phyloP scores from a whole-genome alignment of 129 eudicot genomes.

The Helichrysum umbraculigerum region DNA sequence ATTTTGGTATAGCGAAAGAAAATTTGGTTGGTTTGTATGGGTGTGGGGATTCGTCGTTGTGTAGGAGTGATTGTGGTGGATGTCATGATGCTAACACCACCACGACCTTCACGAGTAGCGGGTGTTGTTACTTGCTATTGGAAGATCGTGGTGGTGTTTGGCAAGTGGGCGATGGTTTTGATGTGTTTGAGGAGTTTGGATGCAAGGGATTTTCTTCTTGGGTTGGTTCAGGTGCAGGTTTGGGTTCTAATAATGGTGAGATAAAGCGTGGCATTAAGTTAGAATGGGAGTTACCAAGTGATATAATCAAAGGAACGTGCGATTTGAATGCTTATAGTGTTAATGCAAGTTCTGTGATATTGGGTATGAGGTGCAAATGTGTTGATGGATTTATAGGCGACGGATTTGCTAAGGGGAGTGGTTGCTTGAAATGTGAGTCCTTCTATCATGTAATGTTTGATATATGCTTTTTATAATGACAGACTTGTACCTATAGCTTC shows the following conservation, averaged over 20 bases:
- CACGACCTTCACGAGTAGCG: slow-evolving; percentile 39
- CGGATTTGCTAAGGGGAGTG: slow-evolving; percentile 64
- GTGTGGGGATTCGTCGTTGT: slow-evolving; percentile 82
- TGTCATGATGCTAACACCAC: slow-evolving; percentile 35
- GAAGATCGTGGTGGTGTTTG: slow-evolving; percentile 61
- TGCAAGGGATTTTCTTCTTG: slow-evolving; percentile 87
- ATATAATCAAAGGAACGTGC: slow-evolving; percentile 45
- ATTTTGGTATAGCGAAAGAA: slow-evolving; percentile 72
- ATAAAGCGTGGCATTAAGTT: slow-evolving; percentile 66
- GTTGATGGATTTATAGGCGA: slow-evolving; percentile 69
- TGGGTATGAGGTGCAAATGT: slow-evolving; percentile 74
- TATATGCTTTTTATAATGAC: neutral
- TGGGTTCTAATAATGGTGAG: neutral
- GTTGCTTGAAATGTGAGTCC: slow-evolving; percentile 75
- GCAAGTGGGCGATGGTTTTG: slow-evolving; percentile 54
- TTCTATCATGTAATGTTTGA: neutral
- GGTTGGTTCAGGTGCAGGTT: slow-evolving; percentile 51
- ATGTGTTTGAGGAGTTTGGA: slow-evolving; percentile 56
- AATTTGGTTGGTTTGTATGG: slow-evolving; percentile 78
- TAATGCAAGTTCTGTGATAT: slow-evolving; percentile 52
- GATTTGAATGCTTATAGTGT: slow-evolving; percentile 53
- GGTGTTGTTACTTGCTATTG: slow-evolving; percentile 74
- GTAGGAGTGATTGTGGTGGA: slow-evolving; percentile 52
- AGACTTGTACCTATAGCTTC: neutral
- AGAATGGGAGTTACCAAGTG: slow-evolving; percentile 81